Base-by-base conservation (phyloP, 306 rosid species). In the Coriaria nepalensis region DNA sequence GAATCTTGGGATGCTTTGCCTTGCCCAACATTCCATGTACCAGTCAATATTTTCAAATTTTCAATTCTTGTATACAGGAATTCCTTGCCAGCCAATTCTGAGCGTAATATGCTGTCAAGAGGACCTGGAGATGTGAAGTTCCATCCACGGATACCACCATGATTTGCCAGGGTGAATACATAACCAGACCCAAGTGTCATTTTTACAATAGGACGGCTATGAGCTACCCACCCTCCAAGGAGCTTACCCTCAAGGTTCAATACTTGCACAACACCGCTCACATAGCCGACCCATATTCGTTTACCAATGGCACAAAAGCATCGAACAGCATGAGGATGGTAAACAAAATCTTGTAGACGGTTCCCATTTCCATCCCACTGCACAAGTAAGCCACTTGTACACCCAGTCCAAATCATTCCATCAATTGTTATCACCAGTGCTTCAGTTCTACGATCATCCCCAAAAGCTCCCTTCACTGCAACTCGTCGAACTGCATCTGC, bases 11-110 rank as follows among this genome's bases (percentile, higher is more conserved):
- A 77, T 53, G 87, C 95, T 77, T 83, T 81, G 59, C 86, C 97
- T 63, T 90, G 97, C 65, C 95, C 97, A 52, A 81, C 97, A 67
- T 90, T 90, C 97, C 97, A 90, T 57, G 94, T 90, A 64, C 97
- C 97, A 49, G 76, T 64, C 74, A 90, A 69, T 52, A 84, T 71
- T 64, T 77, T 84, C 38, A 90, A 10, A 62, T 69, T 84, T 72
- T 90, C 95, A 55, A 71, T 74, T 73, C 70, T 79, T 57, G 92
- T 75, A 55, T 81, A 90, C 56, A 78, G 48, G 68, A 85, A 90
- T 56, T 81, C 97, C 81, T 84, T 90, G 49, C 87, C 79, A 39
- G 76, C 62, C 69, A 90, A 70, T 72, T 90, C 95, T 51, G 94
- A 67, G 57, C 62, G 53, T 62, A 90, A 65, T 59, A 79, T 56